These are phyloP conservation scores for Leccinum fallax DNA, from an alignment of 1,284 basidiomycete genomes.

Conservation along the genomic window DNA sequence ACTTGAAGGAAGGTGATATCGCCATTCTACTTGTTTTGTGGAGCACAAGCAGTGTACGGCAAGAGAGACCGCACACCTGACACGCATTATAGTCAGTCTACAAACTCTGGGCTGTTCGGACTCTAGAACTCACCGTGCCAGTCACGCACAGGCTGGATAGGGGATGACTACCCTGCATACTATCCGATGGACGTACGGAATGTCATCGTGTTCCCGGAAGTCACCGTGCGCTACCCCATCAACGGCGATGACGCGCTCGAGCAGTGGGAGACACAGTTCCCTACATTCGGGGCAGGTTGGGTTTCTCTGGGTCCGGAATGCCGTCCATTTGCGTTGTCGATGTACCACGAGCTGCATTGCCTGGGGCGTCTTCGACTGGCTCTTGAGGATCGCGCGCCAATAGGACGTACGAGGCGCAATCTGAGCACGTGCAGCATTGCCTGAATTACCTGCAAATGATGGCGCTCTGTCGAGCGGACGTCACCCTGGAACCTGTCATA, in stretches of 20 bases:
- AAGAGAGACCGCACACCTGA: slow-evolving; percentile 1
- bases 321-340: slow-evolving; percentile 33
- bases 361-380: slow-evolving; percentile 30
- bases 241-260: slow-evolving; percentile 23
- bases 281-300: slow-evolving; percentile 24
- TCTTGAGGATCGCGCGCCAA: slow-evolving; percentile 19
- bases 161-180: slow-evolving; percentile 31
- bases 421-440: slow-evolving; percentile 37
- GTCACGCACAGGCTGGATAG: slow-evolving; percentile 24
- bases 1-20: slow-evolving; percentile 17
- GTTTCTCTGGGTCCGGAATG: slow-evolving; percentile 30
- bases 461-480: slow-evolving; percentile 39
- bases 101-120: neutral
- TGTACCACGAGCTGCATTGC: slow-evolving; percentile 39
- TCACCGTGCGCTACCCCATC: slow-evolving; percentile 31
- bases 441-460: slow-evolving; percentile 40
- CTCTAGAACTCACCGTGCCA: slow-evolving; percentile 8
- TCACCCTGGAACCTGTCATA: slow-evolving; percentile 36
- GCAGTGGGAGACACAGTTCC: slow-evolving; percentile 29
- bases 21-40: slow-evolving; percentile 24
- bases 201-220: slow-evolving; percentile 29
- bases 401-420: slow-evolving; percentile 39
- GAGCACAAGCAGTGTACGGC: slow-evolving; percentile 11
- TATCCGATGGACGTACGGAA: slow-evolving; percentile 28
- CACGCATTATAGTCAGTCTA: slow-evolving; percentile 22